Conservation (phyloP, 1,284 basidiomycete genomes). For the Cutaneotrichosporon dermatis region DNA sequence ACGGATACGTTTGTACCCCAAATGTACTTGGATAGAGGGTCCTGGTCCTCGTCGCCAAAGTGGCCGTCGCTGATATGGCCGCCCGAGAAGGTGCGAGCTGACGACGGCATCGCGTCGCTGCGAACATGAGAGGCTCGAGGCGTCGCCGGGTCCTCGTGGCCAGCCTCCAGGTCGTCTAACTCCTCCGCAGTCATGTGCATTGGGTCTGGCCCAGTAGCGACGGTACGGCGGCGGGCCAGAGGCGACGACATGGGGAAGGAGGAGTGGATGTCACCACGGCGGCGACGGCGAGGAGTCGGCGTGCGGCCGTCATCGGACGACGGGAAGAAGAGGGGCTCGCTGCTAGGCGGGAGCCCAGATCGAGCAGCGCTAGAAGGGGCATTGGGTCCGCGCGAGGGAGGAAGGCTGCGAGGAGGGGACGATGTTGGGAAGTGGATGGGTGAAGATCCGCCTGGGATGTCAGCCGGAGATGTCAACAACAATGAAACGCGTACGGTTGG, state of each 20-base stretch:
- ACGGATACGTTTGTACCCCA: constrained; percentile 96
- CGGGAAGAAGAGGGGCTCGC: constrained; percentile 48
- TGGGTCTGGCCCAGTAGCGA: constrained; percentile 5
- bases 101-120: background rate
- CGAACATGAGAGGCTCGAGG: background rate
- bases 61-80: constrained; percentile 49
- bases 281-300: constrained; percentile 60
- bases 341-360: too few relatives aligned
- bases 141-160: constrained; percentile 1
- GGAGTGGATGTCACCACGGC: constrained; percentile 79
- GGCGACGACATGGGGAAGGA: constrained; percentile 63
- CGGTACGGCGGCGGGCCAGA: constrained; percentile 27
- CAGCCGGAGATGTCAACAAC: background rate
- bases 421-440: constrained; percentile 67
- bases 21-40: constrained; percentile 72
- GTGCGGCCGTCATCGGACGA: constrained; percentile 44
- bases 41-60: constrained; percentile 42
- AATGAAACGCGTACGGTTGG: background rate
- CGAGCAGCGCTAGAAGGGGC: too few relatives aligned
- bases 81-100: background rate
- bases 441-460: constrained; percentile 51
- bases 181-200: background rate
- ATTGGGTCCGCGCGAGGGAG: too few relatives aligned
- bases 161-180: background rate
- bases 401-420: constrained; percentile 45